These are phyloP conservation scores for Russula earlei DNA, from an alignment of 768 basidiomycete genomes.

Conservation along the genomic window DNA sequence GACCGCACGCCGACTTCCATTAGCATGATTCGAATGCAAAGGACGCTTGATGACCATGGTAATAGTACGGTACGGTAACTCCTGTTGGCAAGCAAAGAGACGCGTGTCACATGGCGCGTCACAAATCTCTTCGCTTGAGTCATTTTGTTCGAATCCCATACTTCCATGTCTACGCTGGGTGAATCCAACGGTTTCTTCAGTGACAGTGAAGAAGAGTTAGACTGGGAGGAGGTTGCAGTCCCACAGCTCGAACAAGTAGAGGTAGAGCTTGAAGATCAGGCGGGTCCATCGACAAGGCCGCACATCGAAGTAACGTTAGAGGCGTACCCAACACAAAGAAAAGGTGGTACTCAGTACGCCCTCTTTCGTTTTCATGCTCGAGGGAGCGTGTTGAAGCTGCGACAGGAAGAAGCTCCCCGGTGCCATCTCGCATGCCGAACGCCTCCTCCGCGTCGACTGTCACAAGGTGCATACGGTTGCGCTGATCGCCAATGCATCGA, in stretches of 20 bases:
- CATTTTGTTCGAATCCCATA: no score
- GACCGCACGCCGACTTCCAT: no score
- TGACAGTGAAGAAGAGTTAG: constrained; percentile 16
- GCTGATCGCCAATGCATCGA: constrained; percentile 63
- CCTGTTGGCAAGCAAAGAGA: no score
- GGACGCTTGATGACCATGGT: no score
- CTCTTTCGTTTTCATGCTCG: neutral
- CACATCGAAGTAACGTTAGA: constrained; percentile 69
- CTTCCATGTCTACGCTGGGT: constrained; percentile 4
- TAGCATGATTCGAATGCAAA: no score
- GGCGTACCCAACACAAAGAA: constrained; percentile 31
- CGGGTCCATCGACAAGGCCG: constrained; percentile 27
- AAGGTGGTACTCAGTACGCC: constrained; percentile 40
- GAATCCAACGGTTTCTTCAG: neutral
- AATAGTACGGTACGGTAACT: no score
- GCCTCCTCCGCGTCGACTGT: constrained; percentile 62
- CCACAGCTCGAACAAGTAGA: neutral
- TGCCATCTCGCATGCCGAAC: constrained; percentile 49
- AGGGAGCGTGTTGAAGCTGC: neutral
- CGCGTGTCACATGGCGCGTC: neutral
- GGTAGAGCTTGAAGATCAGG: constrained; percentile 9
- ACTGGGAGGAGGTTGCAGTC: constrained; percentile 20
- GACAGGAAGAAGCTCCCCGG: constrained; percentile 32
- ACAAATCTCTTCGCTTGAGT: neutral
- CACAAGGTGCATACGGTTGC: constrained; percentile 86